Conservation (phyloP, 2,329 filamentous ascomycete genomes). For the Berkeleyomyces basicola region DNA sequence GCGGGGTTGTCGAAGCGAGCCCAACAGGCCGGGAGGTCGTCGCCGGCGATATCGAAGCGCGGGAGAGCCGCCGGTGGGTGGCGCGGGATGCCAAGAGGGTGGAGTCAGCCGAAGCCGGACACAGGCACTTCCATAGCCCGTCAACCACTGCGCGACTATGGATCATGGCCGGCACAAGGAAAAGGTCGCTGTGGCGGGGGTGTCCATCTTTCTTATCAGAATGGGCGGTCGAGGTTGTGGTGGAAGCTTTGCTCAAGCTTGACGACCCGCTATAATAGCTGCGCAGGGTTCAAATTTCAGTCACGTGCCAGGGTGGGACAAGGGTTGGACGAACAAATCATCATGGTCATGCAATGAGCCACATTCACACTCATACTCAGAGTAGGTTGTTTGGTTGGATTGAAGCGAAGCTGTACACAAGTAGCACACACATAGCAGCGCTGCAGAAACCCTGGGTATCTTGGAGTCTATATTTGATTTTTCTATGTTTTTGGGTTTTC, state of each 20-base stretch:
- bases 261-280: neutral
- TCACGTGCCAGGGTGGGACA: neutral
- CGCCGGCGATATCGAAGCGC: neutral
- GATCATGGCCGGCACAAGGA: neutral
- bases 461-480: constrained; percentile 9
- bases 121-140: constrained; percentile 48
- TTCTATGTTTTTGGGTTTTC: constrained; percentile 12
- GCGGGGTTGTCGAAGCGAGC: neutral
- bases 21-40: neutral
- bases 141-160: constrained; percentile 22
- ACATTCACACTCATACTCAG: no score
- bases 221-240: neutral
- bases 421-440: neutral
- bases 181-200: neutral
- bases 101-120: constrained; percentile 27
- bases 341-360: no score
- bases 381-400: neutral
- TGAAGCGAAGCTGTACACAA: neutral
- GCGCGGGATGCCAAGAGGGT: constrained; percentile 1
- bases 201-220: neutral
- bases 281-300: neutral
- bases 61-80: neutral
- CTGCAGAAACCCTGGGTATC: constrained; percentile 7
- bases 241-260: neutral
- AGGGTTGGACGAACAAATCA: neutral